Evolutionary conservation across 2,329 filamentous ascomycete genomes (phyloP), one percentile per base, ranked within the genome.

Genomic region (Epichloe gansuensis): DNA sequence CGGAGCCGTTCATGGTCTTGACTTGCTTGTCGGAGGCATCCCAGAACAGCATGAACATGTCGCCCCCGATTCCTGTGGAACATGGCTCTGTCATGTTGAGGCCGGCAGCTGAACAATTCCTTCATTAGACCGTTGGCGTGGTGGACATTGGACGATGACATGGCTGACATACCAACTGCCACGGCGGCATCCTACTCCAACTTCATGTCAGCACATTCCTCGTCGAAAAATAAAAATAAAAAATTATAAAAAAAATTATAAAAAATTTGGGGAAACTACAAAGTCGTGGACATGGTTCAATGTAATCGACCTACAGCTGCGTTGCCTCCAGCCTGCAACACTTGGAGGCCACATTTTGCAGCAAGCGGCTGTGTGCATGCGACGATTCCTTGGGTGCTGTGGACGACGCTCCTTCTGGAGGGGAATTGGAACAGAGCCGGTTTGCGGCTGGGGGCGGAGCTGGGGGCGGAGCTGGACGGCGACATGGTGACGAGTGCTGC

Each of bases 11-110:
- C 67, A 97, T 73, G 9, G 89, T 87, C 51, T 82, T 84, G 8
- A 97, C 84, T 56, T 86, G 85, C 63, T 86, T 85, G 0, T 84
- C 87, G 59, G 84, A 79, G 42, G 89, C 88, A 64, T 94, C 80
- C 72, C 91, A 97, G 74, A 81, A 96, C 38, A 97, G 80, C 67
- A 90, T 90, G 71, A 97, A 98, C 82, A 95, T 89, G 70, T 98
- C 93, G 56, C 93, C 93, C 53, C 93, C 93, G 54, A 98, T 96
- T 41, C 93, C 93, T 0, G 93, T 97, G 5, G 87, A 93, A 54
- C 83, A 82, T 7, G 93, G 93, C 65, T 98, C 93, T 0, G 91
- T 95, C 64, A 97, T 80, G 69, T 96, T 97, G 52, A 98, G 75
- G 5, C 83, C 89, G 35, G 93, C 93, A 44, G 93, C 91, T 88